phyloP scores from a whole-genome alignment of 257 asterid genomes.

The Solanum medicagineum region DNA sequence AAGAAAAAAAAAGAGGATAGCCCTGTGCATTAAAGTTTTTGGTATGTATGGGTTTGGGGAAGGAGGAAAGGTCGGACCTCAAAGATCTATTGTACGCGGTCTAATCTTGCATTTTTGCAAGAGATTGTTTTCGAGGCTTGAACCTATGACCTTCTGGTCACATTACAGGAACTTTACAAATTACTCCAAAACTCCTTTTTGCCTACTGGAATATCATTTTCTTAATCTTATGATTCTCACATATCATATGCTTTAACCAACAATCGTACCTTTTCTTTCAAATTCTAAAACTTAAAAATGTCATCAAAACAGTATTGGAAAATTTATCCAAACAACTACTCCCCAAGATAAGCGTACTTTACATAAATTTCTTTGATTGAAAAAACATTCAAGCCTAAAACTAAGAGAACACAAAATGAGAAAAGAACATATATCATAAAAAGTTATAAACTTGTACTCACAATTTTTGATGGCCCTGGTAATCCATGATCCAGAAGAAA shows the following conservation, averaged over 20 bases:
- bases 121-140: background rate
- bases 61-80: background rate
- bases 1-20: no score
- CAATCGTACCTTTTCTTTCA: background rate
- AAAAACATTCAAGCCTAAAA: background rate
- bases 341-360: background rate
- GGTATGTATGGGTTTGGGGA: no score
- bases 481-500: background rate
- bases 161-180: background rate
- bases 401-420: background rate
- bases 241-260: background rate
- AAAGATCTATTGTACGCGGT: background rate
- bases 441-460: background rate
- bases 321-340: background rate
- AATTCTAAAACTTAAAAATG: background rate
- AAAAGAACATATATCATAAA: background rate
- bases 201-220: background rate
- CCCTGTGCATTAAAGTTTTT: no score
- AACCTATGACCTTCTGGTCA: background rate
- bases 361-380: background rate
- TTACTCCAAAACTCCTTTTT: background rate
- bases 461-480: background rate
- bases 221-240: background rate
- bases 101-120: background rate
- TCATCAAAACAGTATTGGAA: background rate